Evolutionary conservation across 176 grass and related monocot species (phyloP).

Genomic region (Rhynchospora tenuis): DNA sequence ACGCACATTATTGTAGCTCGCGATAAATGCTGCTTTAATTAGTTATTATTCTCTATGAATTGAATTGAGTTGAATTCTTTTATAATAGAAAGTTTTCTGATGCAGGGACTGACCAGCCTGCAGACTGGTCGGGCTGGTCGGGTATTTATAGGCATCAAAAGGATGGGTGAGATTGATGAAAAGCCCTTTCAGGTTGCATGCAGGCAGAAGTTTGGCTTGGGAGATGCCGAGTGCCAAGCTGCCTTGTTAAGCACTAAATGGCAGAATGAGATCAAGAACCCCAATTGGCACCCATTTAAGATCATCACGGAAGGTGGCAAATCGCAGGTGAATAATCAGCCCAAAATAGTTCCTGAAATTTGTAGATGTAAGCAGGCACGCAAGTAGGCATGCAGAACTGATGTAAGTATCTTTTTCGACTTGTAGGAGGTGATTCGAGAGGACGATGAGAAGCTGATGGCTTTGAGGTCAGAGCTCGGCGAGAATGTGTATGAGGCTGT

Average conservation of each 20-base stretch:
- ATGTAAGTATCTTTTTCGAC: not conserved
- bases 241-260: constrained; percentile 41
- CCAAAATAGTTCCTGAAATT: no score
- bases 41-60: no score
- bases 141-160: constrained; percentile 52
- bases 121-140: not conserved
- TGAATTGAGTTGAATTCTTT: not conserved
- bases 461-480: constrained; percentile 32
- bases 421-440: constrained; percentile 53
- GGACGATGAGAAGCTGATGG: constrained; percentile 41
- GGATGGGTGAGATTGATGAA: constrained; percentile 67
- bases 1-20: not conserved
- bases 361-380: no score
- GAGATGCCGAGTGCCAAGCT: constrained; percentile 19
- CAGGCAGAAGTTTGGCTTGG: constrained; percentile 30
- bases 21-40: no score
- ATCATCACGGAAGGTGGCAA: constrained; percentile 24
- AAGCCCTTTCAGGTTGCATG: constrained; percentile 55
- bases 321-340: no score
- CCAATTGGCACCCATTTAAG: constrained; percentile 75
- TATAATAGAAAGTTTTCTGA: not conserved
- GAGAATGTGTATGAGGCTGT: constrained; percentile 34
- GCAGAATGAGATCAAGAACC: constrained; percentile 54
- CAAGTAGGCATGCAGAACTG: no score
- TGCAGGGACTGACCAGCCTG: constrained; percentile 41